phyloP scores from a whole-genome alignment of 176 grass and related monocot genomes.

The Rhipidocladum racemiflorum region DNA sequence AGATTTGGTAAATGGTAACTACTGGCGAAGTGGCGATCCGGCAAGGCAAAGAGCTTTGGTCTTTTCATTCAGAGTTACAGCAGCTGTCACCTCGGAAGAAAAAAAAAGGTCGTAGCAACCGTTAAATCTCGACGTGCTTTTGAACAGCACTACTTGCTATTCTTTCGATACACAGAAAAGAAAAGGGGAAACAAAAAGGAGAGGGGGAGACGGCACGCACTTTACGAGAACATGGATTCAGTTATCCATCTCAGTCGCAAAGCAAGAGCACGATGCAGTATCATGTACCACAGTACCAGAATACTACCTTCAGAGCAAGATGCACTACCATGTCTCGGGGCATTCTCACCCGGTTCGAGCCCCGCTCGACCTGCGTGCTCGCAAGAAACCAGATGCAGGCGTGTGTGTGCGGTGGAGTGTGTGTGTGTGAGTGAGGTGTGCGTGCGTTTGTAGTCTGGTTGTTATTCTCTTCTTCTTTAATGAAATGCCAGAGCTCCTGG shows the following conservation, averaged over 20 bases:
- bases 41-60: not conserved
- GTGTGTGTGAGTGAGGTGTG: too few species aligned
- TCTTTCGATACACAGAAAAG: constrained; percentile 6
- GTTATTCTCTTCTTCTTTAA: too few species aligned
- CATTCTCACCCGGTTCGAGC: too few species aligned
- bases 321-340: not conserved
- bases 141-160: not conserved
- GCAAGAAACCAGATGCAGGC: too few species aligned
- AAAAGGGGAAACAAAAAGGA: too few species aligned
- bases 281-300: too few species aligned
- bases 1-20: not conserved
- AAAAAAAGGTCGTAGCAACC: too few species aligned
- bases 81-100: not conserved
- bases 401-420: too few species aligned
- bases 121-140: not conserved
- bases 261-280: not conserved
- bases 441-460: too few species aligned
- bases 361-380: too few species aligned
- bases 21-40: not conserved
- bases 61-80: not conserved
- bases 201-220: not conserved
- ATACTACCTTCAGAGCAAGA: too few species aligned
- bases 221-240: not conserved
- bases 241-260: not conserved
- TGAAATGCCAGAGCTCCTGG: too few species aligned